Percentiles rank a stretch among this genome's conserved stretches.
Conservation (phyloP, 805 yeast species). For the Kazachstania africana region DNA sequence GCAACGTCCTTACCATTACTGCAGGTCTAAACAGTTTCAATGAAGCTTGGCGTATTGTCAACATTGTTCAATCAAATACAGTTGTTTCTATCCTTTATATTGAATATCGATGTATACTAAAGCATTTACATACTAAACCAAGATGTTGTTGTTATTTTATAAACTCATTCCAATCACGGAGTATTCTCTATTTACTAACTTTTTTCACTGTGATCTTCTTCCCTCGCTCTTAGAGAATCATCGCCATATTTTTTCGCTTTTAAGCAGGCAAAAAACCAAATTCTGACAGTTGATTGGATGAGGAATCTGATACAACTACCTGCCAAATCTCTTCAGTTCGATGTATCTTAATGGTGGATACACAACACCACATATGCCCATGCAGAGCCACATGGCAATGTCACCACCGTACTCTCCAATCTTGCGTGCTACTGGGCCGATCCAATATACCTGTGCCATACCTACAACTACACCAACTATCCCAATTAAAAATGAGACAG, state of each 20-base stretch:
- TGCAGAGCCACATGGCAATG: constrained; percentile 67
- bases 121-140: too few relatives aligned
- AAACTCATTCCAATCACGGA: too few relatives aligned
- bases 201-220: too few relatives aligned
- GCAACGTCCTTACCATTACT: constrained; percentile 23
- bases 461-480: constrained; percentile 77
- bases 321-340: constrained; percentile 49
- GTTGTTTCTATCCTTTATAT: too few relatives aligned
- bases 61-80: not conserved
- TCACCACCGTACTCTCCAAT: constrained; percentile 69
- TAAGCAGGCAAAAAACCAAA: too few relatives aligned
- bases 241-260: too few relatives aligned
- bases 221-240: too few relatives aligned
- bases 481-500: constrained; percentile 53
- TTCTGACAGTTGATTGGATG: too few relatives aligned
- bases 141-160: too few relatives aligned
- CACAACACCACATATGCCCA: constrained; percentile 54
- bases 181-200: too few relatives aligned
- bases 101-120: too few relatives aligned
- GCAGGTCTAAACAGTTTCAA: constrained; percentile 8
- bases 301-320: too few relatives aligned
- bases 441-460: constrained; percentile 78
- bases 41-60: not conserved
- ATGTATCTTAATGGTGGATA: constrained; percentile 57
- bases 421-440: constrained; percentile 58